A percentile compares a stretch with the other conserved stretches of the same genome.
These are phyloP conservation scores for Cicer bijugum DNA, from an alignment of 306 rosid species.

Conservation along the genomic window DNA sequence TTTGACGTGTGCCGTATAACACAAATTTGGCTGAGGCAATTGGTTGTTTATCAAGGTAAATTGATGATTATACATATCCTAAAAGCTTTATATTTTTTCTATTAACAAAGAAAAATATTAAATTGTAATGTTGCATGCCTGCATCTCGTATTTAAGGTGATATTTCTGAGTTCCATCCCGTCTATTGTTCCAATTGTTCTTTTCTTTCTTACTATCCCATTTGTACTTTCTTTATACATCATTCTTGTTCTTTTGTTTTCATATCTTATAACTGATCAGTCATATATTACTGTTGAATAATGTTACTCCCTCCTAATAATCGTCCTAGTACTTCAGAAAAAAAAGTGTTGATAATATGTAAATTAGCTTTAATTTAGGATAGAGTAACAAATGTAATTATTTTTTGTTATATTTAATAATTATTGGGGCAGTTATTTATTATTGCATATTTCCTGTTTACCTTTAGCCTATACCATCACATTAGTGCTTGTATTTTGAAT, in stretches of 20 bases:
- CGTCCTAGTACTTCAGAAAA: neutral
- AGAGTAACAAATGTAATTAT: too few species aligned
- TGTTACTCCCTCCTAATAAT: neutral
- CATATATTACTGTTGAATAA: slow-evolving; percentile 4
- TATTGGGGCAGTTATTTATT: too few species aligned
- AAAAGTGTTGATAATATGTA: too few species aligned
- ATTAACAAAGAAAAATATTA: slow-evolving; percentile 19
- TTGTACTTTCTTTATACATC: neutral
- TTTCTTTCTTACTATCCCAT: neutral
- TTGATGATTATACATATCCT: slow-evolving; percentile 18
- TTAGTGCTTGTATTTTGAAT: too few species aligned
- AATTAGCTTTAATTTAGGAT: too few species aligned
- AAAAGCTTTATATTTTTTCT: neutral
- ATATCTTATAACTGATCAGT: slow-evolving; percentile 23
- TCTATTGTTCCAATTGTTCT: slow-evolving; percentile 1
- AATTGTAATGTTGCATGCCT: slow-evolving; percentile 5
- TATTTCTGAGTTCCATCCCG: neutral
- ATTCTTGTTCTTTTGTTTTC: slow-evolving; percentile 16
- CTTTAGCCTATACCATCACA: too few species aligned
- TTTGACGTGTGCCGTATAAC: slow-evolving; percentile 15
- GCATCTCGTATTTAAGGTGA: slow-evolving; percentile 17
- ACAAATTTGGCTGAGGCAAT: slow-evolving; percentile 19
- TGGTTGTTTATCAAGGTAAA: slow-evolving; percentile 29
- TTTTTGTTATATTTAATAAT: too few species aligned
- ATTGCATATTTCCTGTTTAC: too few species aligned